Conservation (phyloP, 352 stramenopile species). For the Phytophthora pini region DNA sequence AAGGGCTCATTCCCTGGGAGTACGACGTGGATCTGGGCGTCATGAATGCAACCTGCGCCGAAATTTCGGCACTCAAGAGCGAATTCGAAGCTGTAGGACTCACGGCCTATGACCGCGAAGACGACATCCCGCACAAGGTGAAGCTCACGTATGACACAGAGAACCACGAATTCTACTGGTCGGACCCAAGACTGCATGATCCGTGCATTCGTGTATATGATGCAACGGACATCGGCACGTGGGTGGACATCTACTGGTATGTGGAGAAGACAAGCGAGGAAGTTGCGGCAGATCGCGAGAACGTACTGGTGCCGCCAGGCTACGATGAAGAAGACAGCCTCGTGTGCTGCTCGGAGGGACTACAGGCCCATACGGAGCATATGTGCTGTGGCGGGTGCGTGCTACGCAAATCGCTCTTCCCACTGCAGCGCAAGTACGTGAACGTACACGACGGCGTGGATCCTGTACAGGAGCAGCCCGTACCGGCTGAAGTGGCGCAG, state of each 20-base stretch:
- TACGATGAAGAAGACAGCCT: conserved; percentile 75
- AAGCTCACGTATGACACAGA: conserved; percentile 88
- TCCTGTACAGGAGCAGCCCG: conserved; percentile 55
- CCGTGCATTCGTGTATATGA: conserved; percentile 84
- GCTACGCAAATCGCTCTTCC: conserved; percentile 64
- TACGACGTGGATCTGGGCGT: conserved; percentile 86
- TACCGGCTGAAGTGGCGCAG: conserved; percentile 62
- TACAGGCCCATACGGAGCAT: conserved; percentile 65
- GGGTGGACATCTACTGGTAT: conserved; percentile 89
- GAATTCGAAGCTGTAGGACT: conserved; percentile 69
- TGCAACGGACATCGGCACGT: conserved; percentile 56
- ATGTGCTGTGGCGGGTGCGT: conserved; percentile 85
- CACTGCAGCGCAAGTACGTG: conserved; percentile 54
- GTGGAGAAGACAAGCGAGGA: conserved; percentile 57
- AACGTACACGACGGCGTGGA: conserved; percentile 53
- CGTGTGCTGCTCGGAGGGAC: conserved; percentile 75
- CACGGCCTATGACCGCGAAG: conserved; percentile 68
- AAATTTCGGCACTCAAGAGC: conserved; percentile 74
- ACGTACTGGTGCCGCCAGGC: conserved; percentile 58
- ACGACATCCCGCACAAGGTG: conserved; percentile 82
- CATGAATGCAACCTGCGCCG: conserved; percentile 70
- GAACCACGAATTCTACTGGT: conserved; percentile 85
- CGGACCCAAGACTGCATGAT: conserved; percentile 73
- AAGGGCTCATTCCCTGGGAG: conserved; percentile 80
- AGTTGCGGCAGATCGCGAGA: conserved; percentile 48